Evolutionary conservation across 1,139 yeast species (phyloP), one percentile per base, ranked within the genome.

Genomic region (Lodderomyces orthopsilosis): DNA sequence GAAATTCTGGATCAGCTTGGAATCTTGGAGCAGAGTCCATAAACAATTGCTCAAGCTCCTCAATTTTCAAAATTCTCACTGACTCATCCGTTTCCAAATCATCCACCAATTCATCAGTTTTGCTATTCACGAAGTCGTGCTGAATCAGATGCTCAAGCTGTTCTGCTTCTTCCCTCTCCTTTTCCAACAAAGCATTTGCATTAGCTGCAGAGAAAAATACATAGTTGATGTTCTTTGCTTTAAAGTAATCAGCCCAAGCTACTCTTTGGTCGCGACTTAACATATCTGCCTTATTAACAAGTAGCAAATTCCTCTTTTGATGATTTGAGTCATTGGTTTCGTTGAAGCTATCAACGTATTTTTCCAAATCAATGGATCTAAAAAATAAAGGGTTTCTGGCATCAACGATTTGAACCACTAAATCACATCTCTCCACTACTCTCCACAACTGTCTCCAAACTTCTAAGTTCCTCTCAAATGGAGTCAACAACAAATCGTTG

Each of bases 401-500:
- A 69, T 94, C 99, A 26, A 93, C 98, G 69, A 94, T 94, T 62
- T 94, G 99, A 4, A 94, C 98, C 38, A 94, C 81, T 55, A 94
- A 74, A 64, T 93, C 97, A 40, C 94, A 86, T 59, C 98, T 79
- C 63, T 94, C 99, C 14, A 91, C 89, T 41, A 94, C 99, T 67
- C 99, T 78, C 99, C 99, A 94, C 53, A 94, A 71, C 66, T 94
- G 99, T 62, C 94, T 83, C 99, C 99, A 94, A 47, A 94, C 98
- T 70, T 93, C 97, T 53, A 94, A 74, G 61, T 94, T 94, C 66
- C 98, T 80, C 68, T 94, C 99, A 61, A 93, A 94, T 1, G 99
- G 99, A 0, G 99, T 94, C 62, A 94, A 75, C 49, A 91, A 70
- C 55, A 94, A 71, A 61, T 93, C 96, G 51, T 79, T 80, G 49